Percentiles rank a stretch among this genome's conserved stretches.
These are phyloP conservation scores for Aspergillus affinis DNA, from an alignment of 495 filamentous ascomycete species.

Conservation along the genomic window DNA sequence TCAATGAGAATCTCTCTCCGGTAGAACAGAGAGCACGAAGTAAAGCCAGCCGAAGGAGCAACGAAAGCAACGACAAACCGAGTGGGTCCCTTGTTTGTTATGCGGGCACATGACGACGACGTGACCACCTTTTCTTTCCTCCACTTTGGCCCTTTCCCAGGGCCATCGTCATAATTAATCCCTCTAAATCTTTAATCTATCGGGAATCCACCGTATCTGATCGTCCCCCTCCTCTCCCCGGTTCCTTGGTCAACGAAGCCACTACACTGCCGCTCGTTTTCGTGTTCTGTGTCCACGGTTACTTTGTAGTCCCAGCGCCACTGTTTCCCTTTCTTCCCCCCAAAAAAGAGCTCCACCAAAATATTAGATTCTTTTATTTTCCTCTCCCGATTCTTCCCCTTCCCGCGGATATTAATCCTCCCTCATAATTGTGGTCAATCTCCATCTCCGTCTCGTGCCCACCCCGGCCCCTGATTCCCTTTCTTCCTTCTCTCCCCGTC, in stretches of 20 bases:
- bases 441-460: background rate
- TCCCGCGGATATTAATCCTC: background rate
- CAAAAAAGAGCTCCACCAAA: background rate
- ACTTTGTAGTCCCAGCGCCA: background rate
- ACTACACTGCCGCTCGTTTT: background rate
- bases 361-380: background rate
- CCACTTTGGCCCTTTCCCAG: background rate
- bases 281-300: background rate
- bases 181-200: background rate
- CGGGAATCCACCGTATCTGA: background rate
- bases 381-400: background rate
- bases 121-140: background rate
- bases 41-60: no score
- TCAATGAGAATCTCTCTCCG: no score
- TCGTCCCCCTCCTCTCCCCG: constrained; percentile 4
- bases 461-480: no score
- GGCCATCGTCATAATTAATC: constrained; percentile 4
- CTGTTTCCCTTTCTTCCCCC: no score
- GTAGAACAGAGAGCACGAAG: no score
- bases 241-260: constrained; percentile 19
- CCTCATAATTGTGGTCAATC: background rate
- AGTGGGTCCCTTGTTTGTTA: background rate
- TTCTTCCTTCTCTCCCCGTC: background rate
- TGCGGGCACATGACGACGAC: constrained; percentile 3
- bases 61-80: no score